Base-by-base conservation (phyloP, 192 early-diverging fungal genomes). In the Coemansia javaensis region DNA sequence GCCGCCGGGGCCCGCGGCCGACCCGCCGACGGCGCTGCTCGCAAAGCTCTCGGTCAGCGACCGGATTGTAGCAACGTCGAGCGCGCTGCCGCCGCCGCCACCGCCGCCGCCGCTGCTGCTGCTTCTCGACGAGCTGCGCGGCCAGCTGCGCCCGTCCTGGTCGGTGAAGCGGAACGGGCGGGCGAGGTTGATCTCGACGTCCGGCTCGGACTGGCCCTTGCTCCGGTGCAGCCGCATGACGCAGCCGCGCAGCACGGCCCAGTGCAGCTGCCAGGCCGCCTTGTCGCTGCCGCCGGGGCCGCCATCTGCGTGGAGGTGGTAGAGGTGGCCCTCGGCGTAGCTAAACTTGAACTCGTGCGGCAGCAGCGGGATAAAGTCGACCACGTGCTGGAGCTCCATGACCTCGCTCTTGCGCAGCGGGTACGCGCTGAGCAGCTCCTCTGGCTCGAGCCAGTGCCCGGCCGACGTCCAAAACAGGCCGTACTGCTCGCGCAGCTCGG, bases 401-500 rank as follows among this genome's bases (percentile, higher is more conserved):
- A 78, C 70, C 34, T 78, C 76, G 38, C 50, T 44, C 41, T 68
- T 61, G 50, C 57, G 57, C 46, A 78, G 53, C 15, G 65, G 62
- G 17, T 78, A 78, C 4, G 61, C 59, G 45, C 46, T 74, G 27
- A 78, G 59, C 61, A 66, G 74, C 39, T 72, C 70, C 34, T 69
- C 60, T 7, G 69, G 39, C 18, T 74, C 76, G 25, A 78, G 55
- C 76, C 76, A 78, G 55, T 78, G 76, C 4, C 76, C 76, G 1
- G 70, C 70, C 8, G 76, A 67, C 1, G 70, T 66, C 76, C 76
- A 78, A 42, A 72, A 78, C 31, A 78, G 51, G 9, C 76, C 76
- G 34, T 60, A 78, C 34, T 74, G 70, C 43, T 78, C 65, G 45
- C 76, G 76, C 38, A 74, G 64, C 42, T 75, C 64, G 5, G 39